Percentiles rank a stretch among this genome's conserved stretches.
Evolutionary conservation across 2,329 filamentous ascomycete species (phyloP).

Genomic region (Xylariaceae sp.): DNA sequence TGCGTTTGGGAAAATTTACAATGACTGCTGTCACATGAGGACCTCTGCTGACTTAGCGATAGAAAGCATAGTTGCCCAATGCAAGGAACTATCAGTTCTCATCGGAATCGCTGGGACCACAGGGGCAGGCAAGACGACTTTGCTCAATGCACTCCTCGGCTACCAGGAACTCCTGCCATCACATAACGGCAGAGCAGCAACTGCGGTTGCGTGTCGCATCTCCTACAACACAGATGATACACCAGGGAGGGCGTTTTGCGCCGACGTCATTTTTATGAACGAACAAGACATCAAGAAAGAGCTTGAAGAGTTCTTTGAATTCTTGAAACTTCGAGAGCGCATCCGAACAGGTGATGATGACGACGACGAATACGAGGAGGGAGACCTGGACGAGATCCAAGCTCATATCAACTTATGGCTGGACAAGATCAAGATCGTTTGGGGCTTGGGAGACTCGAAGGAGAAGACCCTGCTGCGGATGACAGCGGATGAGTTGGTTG

Average conservation of each 20-base stretch:
- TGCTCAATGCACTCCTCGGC: conserved; percentile 17
- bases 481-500: conserved; percentile 9
- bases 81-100: conserved; percentile 9
- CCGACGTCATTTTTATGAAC: conserved; percentile 16
- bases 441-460: conserved; percentile 7
- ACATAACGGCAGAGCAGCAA: conserved; percentile 21
- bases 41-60: background rate
- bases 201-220: conserved; percentile 18
- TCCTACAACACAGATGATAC: conserved; percentile 18
- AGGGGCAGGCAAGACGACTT: conserved; percentile 21
- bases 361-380: conserved; percentile 5
- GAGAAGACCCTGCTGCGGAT: conserved; percentile 1
- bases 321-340: conserved; percentile 1
- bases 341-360: conserved; percentile 8
- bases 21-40: background rate
- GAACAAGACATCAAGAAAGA: conserved; percentile 6
- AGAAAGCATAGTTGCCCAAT: conserved; percentile 3
- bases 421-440: conserved; percentile 18
- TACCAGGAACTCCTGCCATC: conserved; percentile 23
- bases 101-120: conserved; percentile 19
- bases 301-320: conserved; percentile 12
- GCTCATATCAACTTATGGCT: background rate
- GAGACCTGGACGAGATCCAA: background rate
- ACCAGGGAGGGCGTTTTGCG: conserved; percentile 10
- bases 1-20: background rate